Base-by-base conservation (phyloP, 164 flowering plant species). In the Dillenia suffruticosa region DNA sequence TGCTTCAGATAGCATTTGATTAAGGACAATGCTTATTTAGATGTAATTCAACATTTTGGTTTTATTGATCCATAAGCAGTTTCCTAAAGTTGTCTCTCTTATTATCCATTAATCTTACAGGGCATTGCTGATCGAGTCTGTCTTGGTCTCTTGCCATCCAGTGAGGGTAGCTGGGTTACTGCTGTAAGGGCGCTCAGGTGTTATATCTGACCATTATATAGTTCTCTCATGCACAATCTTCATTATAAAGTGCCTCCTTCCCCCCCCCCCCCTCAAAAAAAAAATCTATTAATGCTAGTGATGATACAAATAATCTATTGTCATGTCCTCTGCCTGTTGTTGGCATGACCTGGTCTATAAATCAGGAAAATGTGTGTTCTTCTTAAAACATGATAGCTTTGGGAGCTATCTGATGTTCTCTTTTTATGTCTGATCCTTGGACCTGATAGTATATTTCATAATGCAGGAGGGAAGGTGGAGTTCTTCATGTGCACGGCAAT, bases 81-180 rank as follows among this genome's bases (percentile, higher is more conserved):
- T 32, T 32, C 0, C 40, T 32, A 32, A 6, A 32, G 6, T 32
- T 32, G 40, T 32, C 40, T 32, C 40, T 32, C 40, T 32, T 32
- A 5, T 32, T 5, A 32, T 32, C 40, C 40, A 32, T 32, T 5
- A 32, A 22, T 62, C 46, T 70, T 47, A 9, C 82, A 91, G 97
- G 88, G 92, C 51, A 84, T 94, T 74, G 99, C 97, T 57, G 79
- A 91, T 77, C 84, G 96, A 59, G 96, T 91, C 68, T 86, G 89
- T 70, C 96, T 94, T 51, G 96, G 99, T 63, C 93, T 91, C 58
- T 68, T 94, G 58, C 97, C 97, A 50, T 71, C 93, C 48, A 89
- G 99, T 72, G 96, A 94, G 76, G 78, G 79, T 56, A 89, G 99
- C 77, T 94, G 96, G 99, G 76, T 70, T 54, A 91, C 96, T 71